These are phyloP conservation scores for Lycium ferocissimum DNA, from an alignment of 257 asterid species.

Conservation along the genomic window DNA sequence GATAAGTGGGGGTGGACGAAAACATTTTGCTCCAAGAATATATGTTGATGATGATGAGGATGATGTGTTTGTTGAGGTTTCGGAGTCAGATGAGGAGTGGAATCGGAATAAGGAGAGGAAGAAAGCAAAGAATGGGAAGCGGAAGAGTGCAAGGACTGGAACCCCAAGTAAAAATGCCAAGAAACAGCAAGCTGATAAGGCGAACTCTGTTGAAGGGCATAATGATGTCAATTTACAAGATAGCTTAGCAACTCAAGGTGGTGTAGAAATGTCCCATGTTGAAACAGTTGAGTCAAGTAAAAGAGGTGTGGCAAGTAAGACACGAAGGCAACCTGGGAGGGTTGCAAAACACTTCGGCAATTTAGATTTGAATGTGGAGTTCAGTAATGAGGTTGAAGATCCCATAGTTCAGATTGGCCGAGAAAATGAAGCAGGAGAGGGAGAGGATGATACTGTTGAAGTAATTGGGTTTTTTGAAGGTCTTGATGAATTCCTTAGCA, in stretches of 20 bases:
- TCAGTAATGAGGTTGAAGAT: conserved; percentile 86
- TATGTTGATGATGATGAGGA: conserved; percentile 57
- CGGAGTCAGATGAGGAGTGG: conserved; percentile 81
- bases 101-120: conserved; percentile 40
- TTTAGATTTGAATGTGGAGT: conserved; percentile 92
- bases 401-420: conserved; percentile 58
- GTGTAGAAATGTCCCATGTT: conserved; percentile 47
- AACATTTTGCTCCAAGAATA: conserved; percentile 55
- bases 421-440: conserved; percentile 63
- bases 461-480: conserved; percentile 95
- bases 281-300: conserved; percentile 59
- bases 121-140: conserved; percentile 34
- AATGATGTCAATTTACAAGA: conserved; percentile 40
- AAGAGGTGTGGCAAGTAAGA: conserved; percentile 47
- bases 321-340: conserved; percentile 71
- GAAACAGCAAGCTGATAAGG: conserved; percentile 59
- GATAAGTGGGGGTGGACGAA: conserved; percentile 37
- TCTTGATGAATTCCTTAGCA: conserved; percentile 88
- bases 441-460: conserved; percentile 82
- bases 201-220: conserved; percentile 44
- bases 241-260: conserved; percentile 48
- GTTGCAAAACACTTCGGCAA: conserved; percentile 71
- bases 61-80: conserved; percentile 67
- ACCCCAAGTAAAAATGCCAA: conserved; percentile 48
- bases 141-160: conserved; percentile 30